A percentile compares a stretch with the other conserved stretches of the same genome.
These are phyloP conservation scores for Colletotrichum sp. DNA, from an alignment of 2,329 filamentous ascomycete species.

Conservation along the genomic window DNA sequence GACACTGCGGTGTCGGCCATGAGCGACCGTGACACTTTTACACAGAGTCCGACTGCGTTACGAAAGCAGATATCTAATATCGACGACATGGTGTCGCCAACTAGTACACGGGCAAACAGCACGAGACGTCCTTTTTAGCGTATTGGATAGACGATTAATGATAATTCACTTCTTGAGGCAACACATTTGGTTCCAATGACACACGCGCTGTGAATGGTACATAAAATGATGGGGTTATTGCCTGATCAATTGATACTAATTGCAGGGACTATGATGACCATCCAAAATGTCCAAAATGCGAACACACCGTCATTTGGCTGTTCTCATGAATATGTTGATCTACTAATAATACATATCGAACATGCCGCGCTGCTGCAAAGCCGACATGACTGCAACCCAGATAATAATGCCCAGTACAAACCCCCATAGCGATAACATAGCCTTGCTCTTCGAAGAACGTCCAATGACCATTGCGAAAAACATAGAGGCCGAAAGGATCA, in stretches of 20 bases:
- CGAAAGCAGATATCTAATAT: not conserved
- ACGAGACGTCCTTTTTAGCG: conserved; percentile 7
- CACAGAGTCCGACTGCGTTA: not conserved
- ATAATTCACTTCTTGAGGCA: conserved; percentile 17
- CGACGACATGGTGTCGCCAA: conserved; percentile 5
- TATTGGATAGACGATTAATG: conserved; percentile 18
- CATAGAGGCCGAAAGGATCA: not conserved
- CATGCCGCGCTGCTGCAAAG: not conserved
- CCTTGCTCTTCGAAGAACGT: not conserved
- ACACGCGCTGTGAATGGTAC: not conserved
- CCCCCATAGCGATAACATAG: not conserved
- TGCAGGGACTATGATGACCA: not conserved
- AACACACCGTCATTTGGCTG: not conserved
- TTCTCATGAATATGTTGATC: not conserved
- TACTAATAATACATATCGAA: not conserved
- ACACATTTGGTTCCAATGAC: not conserved
- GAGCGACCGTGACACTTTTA: not conserved
- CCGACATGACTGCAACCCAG: not conserved
- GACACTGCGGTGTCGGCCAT: conserved; percentile 1
- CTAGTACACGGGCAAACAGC: conserved; percentile 8
- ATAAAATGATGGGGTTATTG: not conserved
- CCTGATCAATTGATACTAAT: not conserved
- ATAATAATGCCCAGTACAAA: not conserved
- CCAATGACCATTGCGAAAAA: not conserved
- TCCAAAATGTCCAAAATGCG: not conserved